These are phyloP conservation scores for Lichenothelia convexa DNA, from an alignment of 495 filamentous ascomycete species.

Conservation along the genomic window DNA sequence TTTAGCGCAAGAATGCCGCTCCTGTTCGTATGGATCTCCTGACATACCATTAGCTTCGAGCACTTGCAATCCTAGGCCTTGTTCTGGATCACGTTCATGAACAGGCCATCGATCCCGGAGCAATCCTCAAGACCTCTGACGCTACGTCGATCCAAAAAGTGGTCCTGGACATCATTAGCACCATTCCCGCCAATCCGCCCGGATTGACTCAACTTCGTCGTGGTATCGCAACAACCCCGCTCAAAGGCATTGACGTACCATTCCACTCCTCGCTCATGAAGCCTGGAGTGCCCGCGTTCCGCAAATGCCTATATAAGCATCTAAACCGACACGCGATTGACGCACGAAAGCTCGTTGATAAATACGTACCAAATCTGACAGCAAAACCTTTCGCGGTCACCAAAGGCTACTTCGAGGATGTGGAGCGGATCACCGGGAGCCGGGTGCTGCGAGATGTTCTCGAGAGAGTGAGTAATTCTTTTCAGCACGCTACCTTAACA, in stretches of 20 bases:
- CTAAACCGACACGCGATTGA: constrained; percentile 98
- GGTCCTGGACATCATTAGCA: constrained; percentile 60
- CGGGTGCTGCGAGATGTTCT: constrained; percentile 80
- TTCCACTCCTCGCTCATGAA: constrained; percentile 98
- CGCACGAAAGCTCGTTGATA: constrained; percentile 84
- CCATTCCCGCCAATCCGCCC: constrained; percentile 81
- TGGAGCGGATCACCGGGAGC: constrained; percentile 80
- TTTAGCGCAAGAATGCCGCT: too few relatives aligned
- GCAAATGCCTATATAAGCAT: constrained; percentile 93
- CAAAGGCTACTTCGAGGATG: constrained; percentile 98
- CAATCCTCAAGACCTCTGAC: constrained; percentile 73
- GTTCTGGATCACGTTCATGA: constrained; percentile 86
- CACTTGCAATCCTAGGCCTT: constrained; percentile 80
- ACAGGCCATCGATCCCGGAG: constrained; percentile 89
- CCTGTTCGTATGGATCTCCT: too few relatives aligned
- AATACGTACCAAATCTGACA: constrained; percentile 99
- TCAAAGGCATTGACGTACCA: constrained; percentile 91
- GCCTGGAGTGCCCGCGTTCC: constrained; percentile 95
- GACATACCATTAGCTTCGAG: too few relatives aligned
- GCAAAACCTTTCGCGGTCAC: constrained; percentile 86
- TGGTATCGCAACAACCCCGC: constrained; percentile 90
- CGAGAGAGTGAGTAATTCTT: too few relatives aligned
- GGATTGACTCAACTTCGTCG: constrained; percentile 73
- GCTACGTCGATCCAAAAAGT: constrained; percentile 65
- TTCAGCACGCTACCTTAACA: too few relatives aligned